Evolutionary conservation across 2,329 filamentous ascomycete genomes (phyloP), one percentile per base, ranked within the genome.

Genomic region (Pseudophaeomoniella oleicola): DNA sequence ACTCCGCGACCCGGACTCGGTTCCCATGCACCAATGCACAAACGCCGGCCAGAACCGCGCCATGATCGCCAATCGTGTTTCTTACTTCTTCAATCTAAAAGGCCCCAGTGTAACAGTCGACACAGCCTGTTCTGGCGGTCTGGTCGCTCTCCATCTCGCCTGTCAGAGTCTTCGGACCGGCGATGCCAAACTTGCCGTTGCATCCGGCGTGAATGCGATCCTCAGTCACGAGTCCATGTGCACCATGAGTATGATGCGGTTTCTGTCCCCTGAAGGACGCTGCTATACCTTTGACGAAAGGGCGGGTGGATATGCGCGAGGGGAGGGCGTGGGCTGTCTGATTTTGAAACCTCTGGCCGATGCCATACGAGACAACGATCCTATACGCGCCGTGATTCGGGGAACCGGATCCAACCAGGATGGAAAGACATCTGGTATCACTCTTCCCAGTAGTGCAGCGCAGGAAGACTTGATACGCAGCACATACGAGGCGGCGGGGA

Each of bases 221-320:
- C 16, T 52, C n/a, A 36, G 17, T 14, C 30, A n/a, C 30, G 30
- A 32, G 5, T 6, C 17, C 13, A 32, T 32, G 5, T 15, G 14
- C 13, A 16, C 5, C 5, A n/a, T 32, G 14, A 5, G 13, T 5
- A 32, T 15, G 10, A 10, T 6, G 14, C 13, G 39, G 9, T 45
- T 55, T 14, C 41, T 55, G 3, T 53, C 49, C 9, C 44, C 49
- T 5, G 49, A 53, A 19, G 49, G 52, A 2, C 42, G 37, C 14
- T 57, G 49, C 18, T 42, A 53, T 16, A 52, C 46, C 2, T 62
- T 58, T 35, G 64, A 66, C 38, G 42, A 52, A 4, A 44, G 50
- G 9, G 63, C 58, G 1, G 54, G 60, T 36, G 66, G 66, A 1
- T 69, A 68, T 39, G 58, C 51, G 1, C 54, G 64, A 10, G 65